Conservation (phyloP, 2,329 filamentous ascomycete species). For the Botrytis porri region DNA sequence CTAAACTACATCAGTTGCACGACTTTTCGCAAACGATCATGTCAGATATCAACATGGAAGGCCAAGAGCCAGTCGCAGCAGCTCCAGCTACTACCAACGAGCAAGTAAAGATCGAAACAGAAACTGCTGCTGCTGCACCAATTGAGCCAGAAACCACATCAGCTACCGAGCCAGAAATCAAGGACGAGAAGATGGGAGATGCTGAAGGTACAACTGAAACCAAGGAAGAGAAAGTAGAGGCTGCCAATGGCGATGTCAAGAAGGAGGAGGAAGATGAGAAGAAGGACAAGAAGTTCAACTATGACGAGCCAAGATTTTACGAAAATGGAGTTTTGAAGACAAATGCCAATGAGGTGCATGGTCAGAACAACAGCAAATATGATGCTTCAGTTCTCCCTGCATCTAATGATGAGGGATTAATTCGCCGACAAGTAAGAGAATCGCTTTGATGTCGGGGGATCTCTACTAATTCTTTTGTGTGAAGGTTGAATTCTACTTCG, state of each 20-base stretch:
- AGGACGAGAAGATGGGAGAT: constrained; percentile 21
- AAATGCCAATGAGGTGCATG: constrained; percentile 32
- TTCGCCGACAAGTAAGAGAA: constrained; percentile 59
- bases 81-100: constrained; percentile 29
- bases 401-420: constrained; percentile 61
- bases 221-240: constrained; percentile 23
- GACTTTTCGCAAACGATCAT: constrained; percentile 6
- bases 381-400: constrained; percentile 54
- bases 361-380: constrained; percentile 50
- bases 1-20: background rate
- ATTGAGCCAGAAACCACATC: constrained; percentile 19
- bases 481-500: constrained; percentile 94
- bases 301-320: constrained; percentile 20
- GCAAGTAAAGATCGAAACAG: constrained; percentile 25
- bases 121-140: constrained; percentile 23
- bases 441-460: background rate
- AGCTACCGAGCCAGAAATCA: constrained; percentile 21
- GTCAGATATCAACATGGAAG: constrained; percentile 22
- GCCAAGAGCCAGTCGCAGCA: constrained; percentile 20
- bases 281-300: constrained; percentile 18
- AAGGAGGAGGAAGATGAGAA: constrained; percentile 19
- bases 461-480: constrained; percentile 18
- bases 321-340: constrained; percentile 33
- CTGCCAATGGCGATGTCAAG: constrained; percentile 16
- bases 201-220: constrained; percentile 14